Evolutionary conservation across 225 moss, liverwort and hornwort genomes (phyloP).

Genomic region (Polytrichum commune): DNA sequence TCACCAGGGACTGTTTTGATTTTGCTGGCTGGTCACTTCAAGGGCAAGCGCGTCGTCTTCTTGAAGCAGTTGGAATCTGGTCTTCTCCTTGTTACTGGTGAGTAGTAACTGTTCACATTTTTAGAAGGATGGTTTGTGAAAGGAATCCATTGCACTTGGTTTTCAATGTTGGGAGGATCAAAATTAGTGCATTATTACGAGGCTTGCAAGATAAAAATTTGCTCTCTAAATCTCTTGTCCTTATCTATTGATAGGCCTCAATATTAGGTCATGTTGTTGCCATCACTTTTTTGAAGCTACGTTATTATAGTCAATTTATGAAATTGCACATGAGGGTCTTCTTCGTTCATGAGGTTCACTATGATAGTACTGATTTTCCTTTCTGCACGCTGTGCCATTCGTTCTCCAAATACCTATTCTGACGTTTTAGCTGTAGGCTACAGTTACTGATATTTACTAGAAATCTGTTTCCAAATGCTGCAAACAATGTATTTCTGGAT

Average conservation of each 20-base stretch:
- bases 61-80: conserved; percentile 78
- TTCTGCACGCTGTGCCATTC: too few species aligned
- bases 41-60: conserved; percentile 76
- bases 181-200: background rate
- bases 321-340: too few species aligned
- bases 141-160: background rate
- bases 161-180: background rate
- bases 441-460: background rate
- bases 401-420: too few species aligned
- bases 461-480: background rate
- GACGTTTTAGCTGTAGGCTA: too few species aligned
- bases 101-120: background rate
- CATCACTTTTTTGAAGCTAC: too few species aligned
- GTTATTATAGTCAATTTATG: too few species aligned
- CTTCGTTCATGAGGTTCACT: too few species aligned
- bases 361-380: too few species aligned
- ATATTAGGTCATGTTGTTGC: too few species aligned
- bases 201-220: background rate
- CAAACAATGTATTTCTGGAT: background rate
- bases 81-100: conserved; percentile 67
- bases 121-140: background rate
- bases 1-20: conserved; percentile 67
- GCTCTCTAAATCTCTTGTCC: too few species aligned
- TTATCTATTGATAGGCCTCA: too few species aligned
- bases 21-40: conserved; percentile 74